Evolutionary conservation across 345 rosid species (phyloP).

Genomic region (Schrenkiella parvula): DNA sequence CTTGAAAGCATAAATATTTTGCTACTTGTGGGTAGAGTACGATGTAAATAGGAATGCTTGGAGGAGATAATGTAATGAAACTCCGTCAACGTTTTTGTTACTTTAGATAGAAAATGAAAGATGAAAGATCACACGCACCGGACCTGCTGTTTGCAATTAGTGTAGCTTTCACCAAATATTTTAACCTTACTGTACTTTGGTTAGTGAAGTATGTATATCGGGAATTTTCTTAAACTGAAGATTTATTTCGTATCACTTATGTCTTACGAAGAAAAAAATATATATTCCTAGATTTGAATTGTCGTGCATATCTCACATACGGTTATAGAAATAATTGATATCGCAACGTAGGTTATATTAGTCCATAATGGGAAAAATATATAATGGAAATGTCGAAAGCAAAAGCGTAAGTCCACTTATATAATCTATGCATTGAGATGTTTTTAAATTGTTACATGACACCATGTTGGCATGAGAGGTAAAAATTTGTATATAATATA

Average conservation of each 20-base stretch:
- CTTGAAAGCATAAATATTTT: background rate
- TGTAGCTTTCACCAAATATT: background rate
- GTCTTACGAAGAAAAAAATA: background rate
- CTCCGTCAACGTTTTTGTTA: background rate
- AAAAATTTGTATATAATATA: too few relatives aligned
- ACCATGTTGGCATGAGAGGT: background rate
- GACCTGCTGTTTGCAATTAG: constrained; percentile 7
- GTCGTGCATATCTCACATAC: constrained; percentile 20
- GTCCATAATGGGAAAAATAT: background rate
- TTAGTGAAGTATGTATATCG: background rate
- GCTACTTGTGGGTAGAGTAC: constrained; percentile 28
- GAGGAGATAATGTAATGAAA: background rate
- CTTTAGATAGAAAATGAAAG: background rate
- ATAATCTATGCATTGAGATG: background rate
- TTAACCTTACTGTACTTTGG: background rate
- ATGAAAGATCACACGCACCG: constrained; percentile 33
- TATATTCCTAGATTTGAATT: background rate
- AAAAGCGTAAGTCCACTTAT: constrained; percentile 19
- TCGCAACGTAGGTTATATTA: background rate
- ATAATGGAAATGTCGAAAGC: constrained; percentile 22
- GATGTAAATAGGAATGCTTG: constrained; percentile 6
- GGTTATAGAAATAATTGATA: constrained; percentile 6
- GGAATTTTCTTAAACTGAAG: background rate
- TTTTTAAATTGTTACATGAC: constrained; percentile 1
- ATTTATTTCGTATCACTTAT: constrained; percentile 12